Base-by-base conservation (phyloP, 331 rosid species). In the Malus hybrid region DNA sequence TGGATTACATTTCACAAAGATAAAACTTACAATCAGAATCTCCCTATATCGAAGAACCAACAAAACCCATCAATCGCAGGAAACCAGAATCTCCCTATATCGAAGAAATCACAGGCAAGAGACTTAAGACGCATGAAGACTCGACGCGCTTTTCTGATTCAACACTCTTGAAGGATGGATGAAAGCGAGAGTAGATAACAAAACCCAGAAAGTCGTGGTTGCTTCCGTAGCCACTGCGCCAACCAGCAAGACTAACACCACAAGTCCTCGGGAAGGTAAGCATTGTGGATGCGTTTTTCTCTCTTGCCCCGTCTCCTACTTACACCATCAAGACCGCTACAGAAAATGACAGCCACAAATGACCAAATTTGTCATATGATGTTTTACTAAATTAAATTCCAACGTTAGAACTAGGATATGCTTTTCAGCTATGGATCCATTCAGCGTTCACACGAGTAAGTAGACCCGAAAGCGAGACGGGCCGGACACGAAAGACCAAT, bases 251-350 rank as follows among this genome's bases (percentile, higher is more conserved):
- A 32, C 26, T 57, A 56, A 60, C 52, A 30, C 64, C 64, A 56
- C 61, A 24, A 57, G 29, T 57, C 63, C 10, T 24, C 29, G 12
- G 34, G 2, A 28, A 60, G 11, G 39, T 32, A n/a, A 0, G 52
- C 76, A 57, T 15, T 62, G 18, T 26, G 65, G 53, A 33, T 12
- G 0, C 33, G 8, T 34, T 7, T 7, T 63, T 36, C 3, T 33
- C 15, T 52, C 24, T 16, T 33, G 24, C 53, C 78, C 68, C 71
- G 20, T 77, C 56, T 72, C 61, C 19, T 72, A 78, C 73, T 53
- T 28, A 32, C 19, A 22, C 66, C 48, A 53, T 10, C 22, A 78
- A 55, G 36, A 7, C 73, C 52, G 70, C 20, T 72, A 28, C 39
- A 34, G 62, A 68, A 34, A 68, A 34, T 18, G 53, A 57, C 56